Evolutionary conservation across 495 filamentous ascomycete genomes (phyloP), one percentile per base, ranked within the genome.

Genomic region (Podospora bellae-mahoneyi): DNA sequence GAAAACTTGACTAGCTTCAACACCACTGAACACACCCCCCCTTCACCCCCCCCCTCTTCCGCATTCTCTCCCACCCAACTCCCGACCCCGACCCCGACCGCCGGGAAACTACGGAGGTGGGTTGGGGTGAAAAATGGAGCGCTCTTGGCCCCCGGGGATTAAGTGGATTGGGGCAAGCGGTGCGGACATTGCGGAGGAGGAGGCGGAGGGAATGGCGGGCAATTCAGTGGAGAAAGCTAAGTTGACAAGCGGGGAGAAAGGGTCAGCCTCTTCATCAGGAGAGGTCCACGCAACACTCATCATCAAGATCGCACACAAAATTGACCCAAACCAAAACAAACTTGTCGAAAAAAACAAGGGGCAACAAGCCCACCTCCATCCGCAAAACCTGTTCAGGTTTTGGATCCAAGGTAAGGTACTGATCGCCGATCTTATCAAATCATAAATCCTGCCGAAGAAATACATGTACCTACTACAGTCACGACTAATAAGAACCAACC

Each of bases 41-140:
- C 23, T 3, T n/a, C n/a, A n/a, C 39, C 0, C 39, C 39, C 39
- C 15, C 9, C 39, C 9, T 10, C 39, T 13, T 48, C 39, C 39
- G 39, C 34, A 5, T 10, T 10, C 39, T 48, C 7, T 48, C 39
- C 39, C 39, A 48, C 39, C 39, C 60, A 62, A 39, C 60, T 62
- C 60, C 60, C 60, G 60, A 62, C 56, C 56, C 56, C 56, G 56
- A 59, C 26, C 60, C 60, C 60, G 60, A 62, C 27, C 60, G 27
- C 60, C 60, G 60, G 60, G 60, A 28, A 27, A 62, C 19, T 18
- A 62, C 60, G 60, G 60, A 32, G 60, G 5, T n/a, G 27, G 26
- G 5, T 62, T 48, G 39, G 39, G 23, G 39, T n/a, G 56, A 27
- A 20, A 59, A 20, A 18, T 20, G 56, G 56, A 59, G 19, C 56